Base-by-base conservation (phyloP, 805 yeast species). In the Kurtzmaniella fragi region DNA sequence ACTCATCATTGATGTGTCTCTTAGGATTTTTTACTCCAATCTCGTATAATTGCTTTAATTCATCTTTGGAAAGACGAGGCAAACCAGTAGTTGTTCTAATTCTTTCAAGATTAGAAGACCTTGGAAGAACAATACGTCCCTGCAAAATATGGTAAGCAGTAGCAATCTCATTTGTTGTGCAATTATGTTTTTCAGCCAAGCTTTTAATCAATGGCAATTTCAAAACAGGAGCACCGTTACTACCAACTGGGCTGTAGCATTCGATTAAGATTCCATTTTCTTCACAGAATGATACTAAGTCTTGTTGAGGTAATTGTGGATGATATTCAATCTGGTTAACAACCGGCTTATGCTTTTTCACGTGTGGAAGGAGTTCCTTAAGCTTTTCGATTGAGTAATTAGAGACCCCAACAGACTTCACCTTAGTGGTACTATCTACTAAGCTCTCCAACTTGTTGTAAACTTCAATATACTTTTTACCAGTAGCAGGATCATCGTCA, bases 51-150 rank as follows among this genome's bases (percentile, higher is more conserved):
- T 40, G 38, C 0, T 40, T 42, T 26, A 72, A 44, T 9, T 73
- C 78, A 8, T 61, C 64, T 20, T 54, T 41, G 2, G 69, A 52
- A 31, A 73, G 48, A 2, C 56, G 52, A 4, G 75, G 70, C 28
- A 57, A 48, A 31, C 53, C 43, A 14, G 58, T 53, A n/a, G 62
- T 68, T 10, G 51, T 48, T 43, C 58, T 64, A 37, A 86, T 74
- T 56, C 95, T 77, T 17, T 71, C 72, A n/a, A 75, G 66, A 37
- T 83, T 85, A 12, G 79, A 69, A 0, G 95, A 81, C 62, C 90
- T 77, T 33, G 93, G 88, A 34, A 85, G 60, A 2, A 74, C 79
- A 8, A 71, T 67, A 40, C 83, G 70, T 2, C 85, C 89, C 31
- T 77, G 69, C 43, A 73, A 64, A 17, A 82, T 71, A 51, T 81